Conservation (phyloP, 139 green algal genomes). For the Coelastrella sp. region DNA sequence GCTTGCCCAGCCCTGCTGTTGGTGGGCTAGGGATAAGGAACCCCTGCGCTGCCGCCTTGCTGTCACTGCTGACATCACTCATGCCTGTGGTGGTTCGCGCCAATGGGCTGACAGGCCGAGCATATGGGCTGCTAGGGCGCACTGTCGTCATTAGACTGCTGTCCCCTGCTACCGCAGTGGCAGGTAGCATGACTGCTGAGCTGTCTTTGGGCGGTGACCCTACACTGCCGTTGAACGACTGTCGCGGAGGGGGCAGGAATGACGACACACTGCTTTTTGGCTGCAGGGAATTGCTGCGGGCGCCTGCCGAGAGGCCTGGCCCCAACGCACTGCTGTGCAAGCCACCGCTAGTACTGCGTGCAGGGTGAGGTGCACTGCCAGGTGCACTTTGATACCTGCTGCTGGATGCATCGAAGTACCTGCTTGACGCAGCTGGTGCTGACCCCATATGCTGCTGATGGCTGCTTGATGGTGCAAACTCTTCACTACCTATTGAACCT, state of each 20-base stretch:
- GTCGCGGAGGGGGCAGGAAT: constrained; percentile 1
- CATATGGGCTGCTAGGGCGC: constrained; percentile 40
- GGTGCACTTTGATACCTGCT: constrained; percentile 25
- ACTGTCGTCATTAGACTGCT: constrained; percentile 20
- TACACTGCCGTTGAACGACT: constrained; percentile 1
- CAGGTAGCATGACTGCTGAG: background rate
- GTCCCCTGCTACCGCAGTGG: constrained; percentile 19
- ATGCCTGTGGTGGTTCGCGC: background rate
- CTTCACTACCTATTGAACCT: background rate
- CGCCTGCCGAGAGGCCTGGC: background rate
- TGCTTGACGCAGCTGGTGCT: constrained; percentile 7
- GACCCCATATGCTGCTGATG: background rate
- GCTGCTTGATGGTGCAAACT: background rate
- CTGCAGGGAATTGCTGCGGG: constrained; percentile 27
- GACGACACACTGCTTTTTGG: background rate
- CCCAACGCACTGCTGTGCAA: background rate
- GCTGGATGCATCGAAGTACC: background rate
- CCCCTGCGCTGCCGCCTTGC: background rate
- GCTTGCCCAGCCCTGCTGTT: background rate
- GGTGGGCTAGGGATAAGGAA: constrained; percentile 23
- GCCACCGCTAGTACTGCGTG: background rate
- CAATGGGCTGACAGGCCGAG: constrained; percentile 9
- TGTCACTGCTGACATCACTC: background rate
- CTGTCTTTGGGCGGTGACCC: background rate
- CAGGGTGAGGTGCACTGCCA: constrained; percentile 13